These are phyloP conservation scores for Phytophthora macrochlamydospora DNA, from an alignment of 352 stramenopile genomes.

Conservation along the genomic window DNA sequence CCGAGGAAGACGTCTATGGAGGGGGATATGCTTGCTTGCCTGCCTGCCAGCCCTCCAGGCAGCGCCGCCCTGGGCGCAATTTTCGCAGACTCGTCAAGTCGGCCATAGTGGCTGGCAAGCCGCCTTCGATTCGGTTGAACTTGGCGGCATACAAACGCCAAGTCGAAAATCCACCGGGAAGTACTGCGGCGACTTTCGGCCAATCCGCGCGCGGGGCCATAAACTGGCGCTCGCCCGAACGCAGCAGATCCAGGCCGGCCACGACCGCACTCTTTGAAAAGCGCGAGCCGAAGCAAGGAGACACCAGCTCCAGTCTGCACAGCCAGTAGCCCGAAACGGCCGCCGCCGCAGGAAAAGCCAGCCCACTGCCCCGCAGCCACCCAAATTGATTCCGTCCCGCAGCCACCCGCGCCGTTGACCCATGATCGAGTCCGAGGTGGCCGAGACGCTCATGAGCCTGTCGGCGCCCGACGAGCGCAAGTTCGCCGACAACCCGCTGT, in stretches of 20 bases:
- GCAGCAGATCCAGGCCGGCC: neutral
- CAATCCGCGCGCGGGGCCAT: neutral
- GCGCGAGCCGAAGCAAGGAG: neutral
- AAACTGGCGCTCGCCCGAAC: neutral
- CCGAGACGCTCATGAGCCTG: slow-evolving; percentile 82
- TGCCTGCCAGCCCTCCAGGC: too few species aligned
- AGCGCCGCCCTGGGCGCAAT: too few species aligned
- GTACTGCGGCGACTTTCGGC: neutral
- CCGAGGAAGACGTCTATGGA: too few species aligned
- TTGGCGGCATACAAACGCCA: neutral
- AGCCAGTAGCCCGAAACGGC: neutral
- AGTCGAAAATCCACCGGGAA: neutral
- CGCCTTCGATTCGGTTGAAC: neutral
- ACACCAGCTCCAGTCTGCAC: neutral
- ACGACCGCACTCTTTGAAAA: slow-evolving; percentile 1
- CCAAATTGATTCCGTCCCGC: neutral
- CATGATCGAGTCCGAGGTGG: slow-evolving; percentile 79
- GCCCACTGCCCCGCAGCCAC: slow-evolving; percentile 15
- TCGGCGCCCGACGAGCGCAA: slow-evolving; percentile 77
- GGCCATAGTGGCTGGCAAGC: too few species aligned
- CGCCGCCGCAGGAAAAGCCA: neutral
- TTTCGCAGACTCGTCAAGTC: too few species aligned
- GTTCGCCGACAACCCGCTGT: slow-evolving; percentile 61
- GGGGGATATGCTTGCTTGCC: too few species aligned
- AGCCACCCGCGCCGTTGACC: slow-evolving; percentile 1